These are phyloP conservation scores for Blastomyces percursus DNA, from an alignment of 2,329 filamentous ascomycete species.

Conservation along the genomic window DNA sequence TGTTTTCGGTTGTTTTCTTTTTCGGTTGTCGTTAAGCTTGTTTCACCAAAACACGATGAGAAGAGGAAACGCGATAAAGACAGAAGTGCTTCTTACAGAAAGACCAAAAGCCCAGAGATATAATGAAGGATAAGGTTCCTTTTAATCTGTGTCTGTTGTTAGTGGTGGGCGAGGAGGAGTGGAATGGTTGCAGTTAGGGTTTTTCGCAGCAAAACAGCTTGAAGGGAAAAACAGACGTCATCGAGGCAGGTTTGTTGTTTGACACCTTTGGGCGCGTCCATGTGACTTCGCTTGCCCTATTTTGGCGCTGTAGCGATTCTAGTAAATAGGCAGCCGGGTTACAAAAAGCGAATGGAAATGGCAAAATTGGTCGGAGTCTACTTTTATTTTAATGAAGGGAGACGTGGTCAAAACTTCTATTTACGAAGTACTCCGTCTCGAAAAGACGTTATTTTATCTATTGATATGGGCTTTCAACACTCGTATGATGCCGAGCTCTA, in stretches of 20 bases:
- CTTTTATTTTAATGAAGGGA: background rate
- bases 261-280: background rate
- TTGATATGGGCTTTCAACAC: background rate
- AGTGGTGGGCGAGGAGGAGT: background rate
- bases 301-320: background rate
- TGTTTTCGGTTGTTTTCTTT: background rate
- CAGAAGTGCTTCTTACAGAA: background rate
- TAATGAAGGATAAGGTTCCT: background rate
- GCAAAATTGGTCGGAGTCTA: background rate
- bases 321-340: background rate
- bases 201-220: conserved; percentile 4
- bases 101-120: background rate
- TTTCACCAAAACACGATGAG: background rate
- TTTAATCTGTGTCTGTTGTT: background rate
- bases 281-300: conserved; percentile 9
- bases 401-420: background rate
- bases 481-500: background rate
- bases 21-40: background rate
- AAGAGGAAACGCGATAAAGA: background rate
- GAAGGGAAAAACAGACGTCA: conserved; percentile 7
- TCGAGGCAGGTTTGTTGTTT: background rate
- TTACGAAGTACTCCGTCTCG: background rate
- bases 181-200: background rate
- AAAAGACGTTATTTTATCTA: background rate
- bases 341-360: background rate